Evolutionary conservation across 129 eudicot genomes (phyloP), one percentile per base, ranked within the genome.

Genomic region (Artemisia argyi): DNA sequence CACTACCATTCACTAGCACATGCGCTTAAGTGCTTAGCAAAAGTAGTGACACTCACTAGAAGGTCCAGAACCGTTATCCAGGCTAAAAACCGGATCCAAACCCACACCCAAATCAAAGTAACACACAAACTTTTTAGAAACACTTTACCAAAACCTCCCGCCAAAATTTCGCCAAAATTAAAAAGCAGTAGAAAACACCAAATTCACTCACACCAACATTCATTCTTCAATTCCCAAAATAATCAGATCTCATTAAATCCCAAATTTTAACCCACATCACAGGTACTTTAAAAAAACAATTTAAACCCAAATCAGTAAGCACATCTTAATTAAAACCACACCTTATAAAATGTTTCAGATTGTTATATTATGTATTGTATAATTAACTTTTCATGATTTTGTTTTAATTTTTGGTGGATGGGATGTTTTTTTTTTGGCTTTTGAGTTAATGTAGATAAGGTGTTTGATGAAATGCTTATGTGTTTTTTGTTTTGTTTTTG

Each of bases 401-500:
- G 20, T 5, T 71, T 39, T n/a, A 71, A 17, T 26, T n/a, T 7
- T 24, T 26, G 19, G 60, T 10, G 61, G 14, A 51, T 51, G 63
- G 2, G 16, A 26, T 2, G 26, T 5, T 0, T 5, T 51, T 51
- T 19, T 8, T 52, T 48, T 35, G 18, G 7, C 19, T 13, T 52
- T 26, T 63, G 13, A 11, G 26, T 6, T 26, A 5, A 16, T 46
- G 86, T 58, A 69, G 49, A 0, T 42, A 20, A 83, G 10, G 48
- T 83, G 94, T 79, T 85, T 63, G 91, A 79, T 79, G 74, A 83
- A 85, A 78, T 83, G 94, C 79, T 63, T 75, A 52, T 78, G 20
- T 78, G 78, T 50, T 57, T 66, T 47, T 39, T 30, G 0, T 22
- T 22, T 22, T 22, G 24, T 22, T 39, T 39, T 39, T 39, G 46